Evolutionary conservation across 169 alveolate genomes (phyloP).

Genomic region (Plasmodium gallinaceum): DNA sequence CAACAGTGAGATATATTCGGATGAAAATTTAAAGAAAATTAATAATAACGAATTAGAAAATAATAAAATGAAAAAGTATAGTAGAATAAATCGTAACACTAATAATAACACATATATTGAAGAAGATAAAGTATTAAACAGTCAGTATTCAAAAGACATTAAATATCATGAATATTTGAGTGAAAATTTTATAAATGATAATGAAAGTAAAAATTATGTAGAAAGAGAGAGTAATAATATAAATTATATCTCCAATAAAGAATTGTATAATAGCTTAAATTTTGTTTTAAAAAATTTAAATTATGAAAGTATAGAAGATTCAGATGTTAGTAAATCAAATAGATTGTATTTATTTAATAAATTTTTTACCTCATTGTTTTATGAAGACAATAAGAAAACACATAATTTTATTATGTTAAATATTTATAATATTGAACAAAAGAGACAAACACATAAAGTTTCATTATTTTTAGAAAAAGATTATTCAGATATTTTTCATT

Average conservation of each 20-base stretch:
- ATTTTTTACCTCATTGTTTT: slow-evolving; percentile 56
- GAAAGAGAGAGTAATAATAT: background rate
- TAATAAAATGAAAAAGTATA: background rate
- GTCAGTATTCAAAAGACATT: background rate
- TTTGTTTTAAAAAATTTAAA: slow-evolving; percentile 45
- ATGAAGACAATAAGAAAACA: slow-evolving; percentile 37
- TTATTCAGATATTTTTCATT: slow-evolving; percentile 30
- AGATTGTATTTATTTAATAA: slow-evolving; percentile 60
- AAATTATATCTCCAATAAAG: background rate
- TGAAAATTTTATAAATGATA: background rate
- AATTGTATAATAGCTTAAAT: slow-evolving; percentile 6
- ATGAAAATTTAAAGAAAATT: background rate
- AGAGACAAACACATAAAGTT: slow-evolving; percentile 68
- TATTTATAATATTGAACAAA: slow-evolving; percentile 61
- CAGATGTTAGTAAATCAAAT: slow-evolving; percentile 51
- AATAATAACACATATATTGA: background rate
- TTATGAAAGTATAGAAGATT: slow-evolving; percentile 55
- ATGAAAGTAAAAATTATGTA: background rate
- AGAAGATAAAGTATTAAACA: background rate
- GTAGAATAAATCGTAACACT: background rate
- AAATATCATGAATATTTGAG: background rate
- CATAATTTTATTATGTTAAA: slow-evolving; percentile 72
- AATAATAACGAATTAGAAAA: background rate
- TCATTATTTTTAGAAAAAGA: slow-evolving; percentile 52
- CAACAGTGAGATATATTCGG: background rate